Evolutionary conservation across 2,329 filamentous ascomycete species (phyloP).

Genomic region (Trichoderma sp.): DNA sequence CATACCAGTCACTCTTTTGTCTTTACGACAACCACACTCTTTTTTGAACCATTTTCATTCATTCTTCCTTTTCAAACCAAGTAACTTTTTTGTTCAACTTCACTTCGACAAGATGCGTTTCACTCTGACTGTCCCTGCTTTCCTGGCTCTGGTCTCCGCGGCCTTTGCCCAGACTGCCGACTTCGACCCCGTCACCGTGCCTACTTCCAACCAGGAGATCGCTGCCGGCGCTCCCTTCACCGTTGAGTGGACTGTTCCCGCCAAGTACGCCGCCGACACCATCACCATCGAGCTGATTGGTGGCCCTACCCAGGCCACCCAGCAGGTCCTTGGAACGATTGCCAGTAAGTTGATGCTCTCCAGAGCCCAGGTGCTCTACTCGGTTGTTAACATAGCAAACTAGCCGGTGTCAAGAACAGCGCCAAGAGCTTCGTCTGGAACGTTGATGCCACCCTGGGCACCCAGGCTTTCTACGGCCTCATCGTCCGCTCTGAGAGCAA

Average conservation of each 20-base stretch:
- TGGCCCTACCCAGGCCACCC: conserved; percentile 44
- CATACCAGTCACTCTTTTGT: conserved; percentile 19
- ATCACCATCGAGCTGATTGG: conserved; percentile 56
- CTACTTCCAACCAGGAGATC: conserved; percentile 44
- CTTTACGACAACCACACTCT: conserved; percentile 16
- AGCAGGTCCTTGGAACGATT: conserved; percentile 44
- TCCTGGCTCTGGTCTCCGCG: conserved; percentile 52
- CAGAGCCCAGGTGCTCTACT: neutral
- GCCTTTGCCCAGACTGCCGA: conserved; percentile 53
- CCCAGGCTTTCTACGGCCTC: conserved; percentile 55
- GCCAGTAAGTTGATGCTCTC: conserved; percentile 45
- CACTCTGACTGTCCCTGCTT: conserved; percentile 44
- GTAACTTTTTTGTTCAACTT: neutral
- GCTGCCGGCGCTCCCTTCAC: conserved; percentile 48
- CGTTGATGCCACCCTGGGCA: conserved; percentile 46
- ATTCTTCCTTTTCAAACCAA: conserved; percentile 20
- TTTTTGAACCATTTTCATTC: neutral
- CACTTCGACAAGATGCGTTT: conserved; percentile 52
- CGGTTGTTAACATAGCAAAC: neutral
- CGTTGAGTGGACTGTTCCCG: conserved; percentile 50
- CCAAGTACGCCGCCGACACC: conserved; percentile 41
- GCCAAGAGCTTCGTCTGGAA: conserved; percentile 49
- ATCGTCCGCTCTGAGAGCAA: conserved; percentile 51
- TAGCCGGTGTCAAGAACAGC: conserved; percentile 49
- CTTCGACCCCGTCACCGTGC: conserved; percentile 55